Evolutionary conservation across 352 stramenopile species (phyloP), one percentile per base, ranked within the genome.

Genomic region (Pythium sukuiense): DNA sequence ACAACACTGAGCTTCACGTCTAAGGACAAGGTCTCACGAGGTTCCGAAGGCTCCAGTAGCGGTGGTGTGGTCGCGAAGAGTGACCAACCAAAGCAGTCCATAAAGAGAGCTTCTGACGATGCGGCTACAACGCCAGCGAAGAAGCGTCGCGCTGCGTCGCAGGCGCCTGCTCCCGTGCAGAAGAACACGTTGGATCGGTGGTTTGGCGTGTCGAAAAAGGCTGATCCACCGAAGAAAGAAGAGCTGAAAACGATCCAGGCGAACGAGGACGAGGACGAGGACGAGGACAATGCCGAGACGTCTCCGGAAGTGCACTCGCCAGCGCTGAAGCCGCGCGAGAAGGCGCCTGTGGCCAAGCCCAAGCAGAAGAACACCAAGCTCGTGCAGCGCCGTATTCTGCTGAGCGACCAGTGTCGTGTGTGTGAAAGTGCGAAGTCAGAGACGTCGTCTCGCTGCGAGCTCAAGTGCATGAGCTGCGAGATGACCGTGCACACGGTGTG

Each of bases 401-500:
- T 90, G 61, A 87, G 75, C 24, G 80, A 90, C 61, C 68, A 80
- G 46, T 92, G 83, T 55, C 83, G 80, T 33, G 83, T 90, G 12
- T 92, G 81, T 39, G 79, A 84, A 24, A 75, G 58, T 43, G 76
- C 74, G 59, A 87, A 79, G 49, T 77, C 76, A 6, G 79, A 88
- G n/a, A 74, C 76, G 14, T 66, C 61, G 12, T 72, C 67, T 57
- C 71, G 83, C 12, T 92, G 83, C 32, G 81, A 89, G 57, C 58
- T 87, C 62, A 82, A 83, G 61, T 92, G 83, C 39, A 63, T 72
- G 20, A 74, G 66, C n/a, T 90, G 79, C 67, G 76, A 81, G 29
- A 85, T 89, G 79, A 89, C 80, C 14, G 77, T 89, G 45, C 80
- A 92, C 72, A 88, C 85, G 76, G 74, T 81, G 27, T 13, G 70